Evolutionary conservation across 2,329 filamentous ascomycete species (phyloP).

Genomic region (Xylariaceae sp.): DNA sequence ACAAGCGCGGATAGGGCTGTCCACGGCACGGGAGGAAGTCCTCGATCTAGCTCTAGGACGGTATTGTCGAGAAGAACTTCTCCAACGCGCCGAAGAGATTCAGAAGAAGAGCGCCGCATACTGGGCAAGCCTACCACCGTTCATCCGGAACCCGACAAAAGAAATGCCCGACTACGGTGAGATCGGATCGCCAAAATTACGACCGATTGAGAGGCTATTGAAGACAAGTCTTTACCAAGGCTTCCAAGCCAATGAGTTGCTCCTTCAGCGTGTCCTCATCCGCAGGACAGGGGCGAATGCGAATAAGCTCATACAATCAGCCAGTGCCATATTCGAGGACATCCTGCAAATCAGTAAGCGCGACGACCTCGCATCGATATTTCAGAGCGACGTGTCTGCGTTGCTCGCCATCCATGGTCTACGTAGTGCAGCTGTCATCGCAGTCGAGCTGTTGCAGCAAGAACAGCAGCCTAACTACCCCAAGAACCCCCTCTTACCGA

Average conservation of each 20-base stretch:
- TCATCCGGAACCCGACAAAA: conserved; percentile 23
- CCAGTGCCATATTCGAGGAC: conserved; percentile 31
- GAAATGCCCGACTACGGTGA: conserved; percentile 21
- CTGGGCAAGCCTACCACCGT: conserved; percentile 27
- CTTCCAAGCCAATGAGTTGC: conserved; percentile 29
- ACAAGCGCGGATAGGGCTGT: conserved; percentile 27
- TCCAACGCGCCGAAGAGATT: conserved; percentile 25
- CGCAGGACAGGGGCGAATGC: conserved; percentile 32
- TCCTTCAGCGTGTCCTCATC: conserved; percentile 33
- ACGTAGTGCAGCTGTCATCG: conserved; percentile 33
- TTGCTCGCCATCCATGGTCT: conserved; percentile 32
- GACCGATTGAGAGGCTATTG: conserved; percentile 26
- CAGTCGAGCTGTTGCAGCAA: conserved; percentile 34
- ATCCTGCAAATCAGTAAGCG: conserved; percentile 31
- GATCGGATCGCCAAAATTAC: conserved; percentile 8
- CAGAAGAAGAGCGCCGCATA: conserved; percentile 23
- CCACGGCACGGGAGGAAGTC: conserved; percentile 31
- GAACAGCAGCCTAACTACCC: conserved; percentile 33
- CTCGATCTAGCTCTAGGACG: conserved; percentile 32
- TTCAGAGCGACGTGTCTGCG: conserved; percentile 29
- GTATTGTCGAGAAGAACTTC: conserved; percentile 31
- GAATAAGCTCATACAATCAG: conserved; percentile 30
- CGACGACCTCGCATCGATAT: conserved; percentile 29
- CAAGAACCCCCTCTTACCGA: conserved; percentile 31
- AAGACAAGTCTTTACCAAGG: conserved; percentile 24